phyloP scores from a whole-genome alignment of 805 yeast species.

The Kazachstania martiniae region DNA sequence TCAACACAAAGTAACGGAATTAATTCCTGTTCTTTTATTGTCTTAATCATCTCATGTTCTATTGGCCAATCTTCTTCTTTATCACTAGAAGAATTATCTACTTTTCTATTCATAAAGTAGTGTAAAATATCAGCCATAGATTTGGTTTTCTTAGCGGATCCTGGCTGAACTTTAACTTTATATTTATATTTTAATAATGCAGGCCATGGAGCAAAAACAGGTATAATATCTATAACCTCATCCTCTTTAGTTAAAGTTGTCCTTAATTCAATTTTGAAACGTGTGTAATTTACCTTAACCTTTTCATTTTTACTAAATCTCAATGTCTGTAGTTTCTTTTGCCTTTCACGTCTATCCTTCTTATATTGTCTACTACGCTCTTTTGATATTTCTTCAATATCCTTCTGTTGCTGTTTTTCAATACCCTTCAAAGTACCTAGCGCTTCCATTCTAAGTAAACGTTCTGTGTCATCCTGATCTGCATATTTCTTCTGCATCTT shows the following conservation, averaged over 20 bases:
- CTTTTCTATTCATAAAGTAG: conserved; percentile 41
- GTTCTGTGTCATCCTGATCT: conserved; percentile 88
- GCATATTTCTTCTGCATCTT: conserved; percentile 76
- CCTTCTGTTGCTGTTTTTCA: conserved; percentile 29
- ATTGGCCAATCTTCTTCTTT: conserved; percentile 57
- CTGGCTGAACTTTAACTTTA: conserved; percentile 75
- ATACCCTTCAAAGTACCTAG: conserved; percentile 70
- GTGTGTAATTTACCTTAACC: conserved; percentile 35
- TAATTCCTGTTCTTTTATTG: conserved; percentile 53
- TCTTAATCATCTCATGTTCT: conserved; percentile 47
- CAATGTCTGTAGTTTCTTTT: conserved; percentile 29
- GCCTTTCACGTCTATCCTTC: conserved; percentile 29
- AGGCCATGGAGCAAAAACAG: conserved; percentile 90
- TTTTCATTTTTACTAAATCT: conserved; percentile 29
- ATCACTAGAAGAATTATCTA: conserved; percentile 35
- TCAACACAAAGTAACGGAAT: conserved; percentile 59
- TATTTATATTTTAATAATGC: conserved; percentile 64
- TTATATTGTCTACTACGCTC: conserved; percentile 27
- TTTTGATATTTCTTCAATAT: conserved; percentile 26
- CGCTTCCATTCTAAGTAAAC: conserved; percentile 60
- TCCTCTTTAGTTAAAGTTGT: conserved; percentile 33
- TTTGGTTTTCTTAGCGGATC: conserved; percentile 77
- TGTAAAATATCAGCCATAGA: conserved; percentile 59
- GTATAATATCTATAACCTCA: conserved; percentile 51
- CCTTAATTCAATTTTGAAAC: conserved; percentile 31